Percentiles rank a stretch among this genome's conserved stretches.
Evolutionary conservation across 805 yeast species (phyloP).

Genomic region (Suhomyces emberorum): DNA sequence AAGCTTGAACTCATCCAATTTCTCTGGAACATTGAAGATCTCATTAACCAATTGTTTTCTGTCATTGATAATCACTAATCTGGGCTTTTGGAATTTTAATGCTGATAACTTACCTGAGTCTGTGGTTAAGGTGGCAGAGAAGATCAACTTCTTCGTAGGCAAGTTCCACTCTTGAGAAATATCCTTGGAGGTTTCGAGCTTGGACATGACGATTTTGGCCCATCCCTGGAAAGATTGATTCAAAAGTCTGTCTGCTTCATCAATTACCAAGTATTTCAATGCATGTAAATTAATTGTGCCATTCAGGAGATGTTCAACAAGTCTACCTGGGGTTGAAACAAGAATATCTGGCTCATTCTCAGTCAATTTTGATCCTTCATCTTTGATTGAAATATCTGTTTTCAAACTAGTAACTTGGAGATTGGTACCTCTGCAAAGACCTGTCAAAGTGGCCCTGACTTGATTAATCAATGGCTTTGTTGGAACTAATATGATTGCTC

Average conservation of each 20-base stretch:
- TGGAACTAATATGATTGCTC: constrained; percentile 83
- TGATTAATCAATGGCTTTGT: constrained; percentile 85
- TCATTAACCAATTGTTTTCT: constrained; percentile 46
- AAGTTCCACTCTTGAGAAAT: constrained; percentile 33
- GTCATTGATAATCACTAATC: constrained; percentile 69
- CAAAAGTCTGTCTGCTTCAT: constrained; percentile 78
- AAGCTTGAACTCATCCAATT: constrained; percentile 46
- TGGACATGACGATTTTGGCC: constrained; percentile 56
- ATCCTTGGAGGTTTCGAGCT: constrained; percentile 23
- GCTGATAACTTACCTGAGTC: constrained; percentile 83
- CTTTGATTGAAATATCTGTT: constrained; percentile 51
- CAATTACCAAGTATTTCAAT: constrained; percentile 64
- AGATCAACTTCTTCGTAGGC: constrained; percentile 61
- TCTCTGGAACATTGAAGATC: constrained; percentile 58
- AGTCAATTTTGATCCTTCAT: constrained; percentile 55
- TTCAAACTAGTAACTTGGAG: constrained; percentile 60
- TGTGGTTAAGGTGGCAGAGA: constrained; percentile 91
- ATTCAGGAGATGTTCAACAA: constrained; percentile 66
- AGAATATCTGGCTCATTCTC: constrained; percentile 60
- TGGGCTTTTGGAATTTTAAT: constrained; percentile 67
- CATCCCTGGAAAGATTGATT: constrained; percentile 94
- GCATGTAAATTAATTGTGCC: constrained; percentile 45
- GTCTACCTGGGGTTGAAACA: constrained; percentile 74
- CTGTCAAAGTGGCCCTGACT: constrained; percentile 63
- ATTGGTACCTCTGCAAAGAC: constrained; percentile 63